Evolutionary conservation across 768 basidiomycete genomes (phyloP).

Genomic region (Suillus brevipes): DNA sequence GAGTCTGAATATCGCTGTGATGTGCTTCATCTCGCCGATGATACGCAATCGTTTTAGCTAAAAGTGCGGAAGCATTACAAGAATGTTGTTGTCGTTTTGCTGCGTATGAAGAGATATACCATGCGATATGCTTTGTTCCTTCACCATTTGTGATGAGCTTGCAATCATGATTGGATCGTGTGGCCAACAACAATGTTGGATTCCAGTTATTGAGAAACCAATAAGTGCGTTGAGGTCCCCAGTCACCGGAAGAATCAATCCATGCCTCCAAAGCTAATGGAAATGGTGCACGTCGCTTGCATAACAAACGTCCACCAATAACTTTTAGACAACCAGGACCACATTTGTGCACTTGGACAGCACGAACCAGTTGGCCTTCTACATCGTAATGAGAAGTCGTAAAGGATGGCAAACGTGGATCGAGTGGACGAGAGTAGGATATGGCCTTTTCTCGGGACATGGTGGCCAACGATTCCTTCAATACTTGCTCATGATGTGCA

Average conservation of each 20-base stretch:
- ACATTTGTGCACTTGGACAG: not conserved
- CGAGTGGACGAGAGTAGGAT: not conserved
- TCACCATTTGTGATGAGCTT: not conserved
- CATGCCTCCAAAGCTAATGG: not conserved
- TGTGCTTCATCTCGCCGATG: too few relatives aligned
- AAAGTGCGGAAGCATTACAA: not conserved
- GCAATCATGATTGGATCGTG: not conserved
- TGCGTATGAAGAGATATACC: not conserved
- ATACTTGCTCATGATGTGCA: not conserved
- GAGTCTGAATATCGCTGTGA: too few relatives aligned
- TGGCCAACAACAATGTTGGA: not conserved
- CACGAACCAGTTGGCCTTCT: not conserved
- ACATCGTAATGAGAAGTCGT: too few relatives aligned
- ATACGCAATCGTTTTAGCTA: not conserved
- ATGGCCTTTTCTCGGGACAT: not conserved
- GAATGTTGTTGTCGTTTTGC: not conserved
- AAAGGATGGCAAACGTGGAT: too few relatives aligned
- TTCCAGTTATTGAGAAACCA: not conserved
- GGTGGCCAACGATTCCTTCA: fast-evolving
- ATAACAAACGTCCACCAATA: not conserved
- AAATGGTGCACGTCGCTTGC: not conserved
- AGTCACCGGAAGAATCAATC: not conserved
- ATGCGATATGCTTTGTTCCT: not conserved
- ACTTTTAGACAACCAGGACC: not conserved
- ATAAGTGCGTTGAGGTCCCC: not conserved